phyloP scores from a whole-genome alignment of 2,329 filamentous ascomycete species.

The Nannizzia gypsea region DNA sequence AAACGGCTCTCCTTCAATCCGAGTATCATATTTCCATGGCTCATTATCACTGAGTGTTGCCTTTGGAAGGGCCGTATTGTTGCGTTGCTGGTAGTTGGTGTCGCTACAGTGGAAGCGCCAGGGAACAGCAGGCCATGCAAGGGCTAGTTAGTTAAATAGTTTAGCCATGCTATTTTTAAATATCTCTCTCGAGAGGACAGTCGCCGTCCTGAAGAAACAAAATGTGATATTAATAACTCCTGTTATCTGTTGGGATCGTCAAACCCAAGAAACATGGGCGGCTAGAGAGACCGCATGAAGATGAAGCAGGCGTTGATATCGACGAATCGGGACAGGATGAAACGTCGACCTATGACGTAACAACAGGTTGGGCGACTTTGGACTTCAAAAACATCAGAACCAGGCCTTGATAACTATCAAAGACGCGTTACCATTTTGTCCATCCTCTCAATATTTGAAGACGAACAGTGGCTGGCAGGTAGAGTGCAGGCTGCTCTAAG shows the following conservation, averaged over 20 bases:
- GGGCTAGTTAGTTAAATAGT: no score
- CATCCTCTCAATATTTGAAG: no score
- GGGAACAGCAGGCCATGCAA: no score
- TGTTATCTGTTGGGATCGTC: neutral
- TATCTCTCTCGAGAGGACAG: no score
- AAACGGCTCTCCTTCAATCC: neutral
- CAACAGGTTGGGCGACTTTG: neutral
- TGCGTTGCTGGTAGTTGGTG: no score
- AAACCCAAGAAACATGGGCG: slow-evolving; percentile 1
- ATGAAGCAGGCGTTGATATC: neutral
- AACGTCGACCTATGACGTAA: neutral
- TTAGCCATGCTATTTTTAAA: neutral
- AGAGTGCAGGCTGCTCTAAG: no score
- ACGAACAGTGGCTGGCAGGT: no score
- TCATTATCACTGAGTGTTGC: neutral
- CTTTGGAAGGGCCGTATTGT: neutral
- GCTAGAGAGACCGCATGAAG: neutral
- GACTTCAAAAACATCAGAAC: no score
- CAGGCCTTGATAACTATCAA: no score
- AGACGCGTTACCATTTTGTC: no score
- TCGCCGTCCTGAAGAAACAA: neutral
- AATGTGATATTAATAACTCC: neutral
- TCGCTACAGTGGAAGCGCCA: no score
- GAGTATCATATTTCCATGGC: neutral
- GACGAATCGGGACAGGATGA: neutral